Conservation (phyloP, 495 filamentous ascomycete species). For the Astrothelium macrocarpum region DNA sequence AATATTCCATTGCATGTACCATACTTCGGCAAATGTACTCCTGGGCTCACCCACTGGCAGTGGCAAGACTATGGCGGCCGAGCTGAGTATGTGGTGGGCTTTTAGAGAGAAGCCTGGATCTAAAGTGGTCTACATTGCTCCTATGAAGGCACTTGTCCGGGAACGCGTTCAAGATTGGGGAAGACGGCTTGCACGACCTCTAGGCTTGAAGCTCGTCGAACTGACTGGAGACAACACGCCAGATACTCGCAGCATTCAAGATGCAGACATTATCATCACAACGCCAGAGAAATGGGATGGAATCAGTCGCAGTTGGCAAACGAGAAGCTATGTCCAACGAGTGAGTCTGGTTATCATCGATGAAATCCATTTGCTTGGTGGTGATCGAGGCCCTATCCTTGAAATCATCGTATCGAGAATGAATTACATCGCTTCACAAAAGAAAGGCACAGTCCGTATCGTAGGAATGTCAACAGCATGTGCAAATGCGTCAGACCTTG, state of each 20-base stretch:
- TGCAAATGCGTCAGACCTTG: constrained; percentile 88
- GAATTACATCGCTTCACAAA: constrained; percentile 97
- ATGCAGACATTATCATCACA: constrained; percentile 96
- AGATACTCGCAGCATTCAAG: constrained; percentile 84
- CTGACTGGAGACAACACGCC: constrained; percentile 97
- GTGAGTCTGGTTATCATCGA: constrained; percentile 97
- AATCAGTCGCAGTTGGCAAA: constrained; percentile 97
- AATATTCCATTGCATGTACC: constrained; percentile 90
- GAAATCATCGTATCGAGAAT: constrained; percentile 99
- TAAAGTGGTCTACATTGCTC: constrained; percentile 98
- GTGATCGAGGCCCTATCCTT: constrained; percentile 90
- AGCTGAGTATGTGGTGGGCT: constrained; percentile 99
- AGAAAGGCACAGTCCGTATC: constrained; percentile 74
- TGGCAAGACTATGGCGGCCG: constrained; percentile 92
- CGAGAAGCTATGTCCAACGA: constrained; percentile 86
- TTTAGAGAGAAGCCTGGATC: constrained; percentile 92
- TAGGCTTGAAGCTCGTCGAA: constrained; percentile 89
- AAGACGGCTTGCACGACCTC: constrained; percentile 65
- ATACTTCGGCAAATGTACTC: constrained; percentile 82
- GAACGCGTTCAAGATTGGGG: constrained; percentile 96
- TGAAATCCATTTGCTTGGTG: constrained; percentile 93
- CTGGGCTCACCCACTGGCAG: constrained; percentile 95
- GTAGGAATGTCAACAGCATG: constrained; percentile 98
- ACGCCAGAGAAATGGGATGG: constrained; percentile 99
- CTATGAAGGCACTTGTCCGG: constrained; percentile 96